phyloP scores from a whole-genome alignment of 2,329 filamentous ascomycete genomes.

The Emmonsiellopsis sp. region DNA sequence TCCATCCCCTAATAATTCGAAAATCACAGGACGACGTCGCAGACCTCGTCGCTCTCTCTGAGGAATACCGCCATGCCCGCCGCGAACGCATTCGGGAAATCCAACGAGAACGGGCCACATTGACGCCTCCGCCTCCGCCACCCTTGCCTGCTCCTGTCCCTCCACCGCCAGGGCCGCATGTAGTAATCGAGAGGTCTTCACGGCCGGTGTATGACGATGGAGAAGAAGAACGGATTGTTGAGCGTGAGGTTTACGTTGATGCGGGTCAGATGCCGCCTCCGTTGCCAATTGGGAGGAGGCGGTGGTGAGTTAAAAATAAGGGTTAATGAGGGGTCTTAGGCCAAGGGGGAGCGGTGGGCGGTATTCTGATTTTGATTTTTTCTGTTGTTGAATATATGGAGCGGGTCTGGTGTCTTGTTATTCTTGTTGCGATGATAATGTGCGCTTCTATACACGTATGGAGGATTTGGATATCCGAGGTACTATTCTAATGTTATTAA shows the following conservation, averaged over 20 bases:
- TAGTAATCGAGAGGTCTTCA: neutral
- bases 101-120: slow-evolving; percentile 34
- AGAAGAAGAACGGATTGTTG: slow-evolving; percentile 1
- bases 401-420: too few species aligned
- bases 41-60: slow-evolving; percentile 70
- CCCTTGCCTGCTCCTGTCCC: slow-evolving; percentile 10
- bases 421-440: too few species aligned
- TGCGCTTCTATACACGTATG: too few species aligned
- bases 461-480: too few species aligned
- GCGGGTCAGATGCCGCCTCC: neutral
- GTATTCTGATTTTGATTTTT: too few species aligned
- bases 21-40: slow-evolving; percentile 68
- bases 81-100: slow-evolving; percentile 52
- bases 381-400: too few species aligned
- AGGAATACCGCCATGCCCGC: slow-evolving; percentile 65
- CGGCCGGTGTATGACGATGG: neutral
- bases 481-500: too few species aligned
- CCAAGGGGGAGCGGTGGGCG: too few species aligned
- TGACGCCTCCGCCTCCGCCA: slow-evolving; percentile 15
- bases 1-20: neutral
- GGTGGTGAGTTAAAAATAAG: neutral
- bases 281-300: neutral
- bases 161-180: neutral
- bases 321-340: too few species aligned
- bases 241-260: neutral